Conservation (phyloP, 202 grass and related monocot species). For the Panicum hallii region DNA sequence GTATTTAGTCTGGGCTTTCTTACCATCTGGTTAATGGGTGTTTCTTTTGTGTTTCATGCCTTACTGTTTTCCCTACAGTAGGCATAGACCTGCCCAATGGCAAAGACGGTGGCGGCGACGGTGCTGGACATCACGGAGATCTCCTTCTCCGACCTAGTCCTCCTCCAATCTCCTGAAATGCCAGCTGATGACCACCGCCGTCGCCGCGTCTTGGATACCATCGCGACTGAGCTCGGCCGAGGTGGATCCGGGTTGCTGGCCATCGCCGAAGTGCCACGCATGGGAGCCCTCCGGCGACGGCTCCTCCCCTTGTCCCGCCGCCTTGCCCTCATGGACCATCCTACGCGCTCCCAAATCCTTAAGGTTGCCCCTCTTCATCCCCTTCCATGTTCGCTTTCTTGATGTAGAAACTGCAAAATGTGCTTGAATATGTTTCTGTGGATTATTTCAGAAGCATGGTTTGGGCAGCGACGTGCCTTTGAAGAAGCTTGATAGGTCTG, state of each 20-base stretch:
- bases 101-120: slow-evolving; percentile 27
- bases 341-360: slow-evolving; percentile 58
- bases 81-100: not conserved
- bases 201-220: slow-evolving; percentile 40
- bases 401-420: slow-evolving; percentile 1
- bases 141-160: slow-evolving; percentile 52
- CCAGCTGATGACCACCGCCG: slow-evolving; percentile 4
- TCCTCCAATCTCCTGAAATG: slow-evolving; percentile 16
- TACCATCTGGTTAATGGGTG: slow-evolving; percentile 20
- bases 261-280: slow-evolving; percentile 54
- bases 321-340: slow-evolving; percentile 68
- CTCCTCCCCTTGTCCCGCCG: slow-evolving; percentile 74
- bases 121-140: slow-evolving; percentile 58
- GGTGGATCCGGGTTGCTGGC: slow-evolving; percentile 67
- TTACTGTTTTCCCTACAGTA: slow-evolving; percentile 3
- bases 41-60: slow-evolving; percentile 3
- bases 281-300: slow-evolving; percentile 51
- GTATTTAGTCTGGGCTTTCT: slow-evolving; percentile 44
- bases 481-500: slow-evolving; percentile 67
- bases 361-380: slow-evolving; percentile 53
- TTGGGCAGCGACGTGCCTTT: slow-evolving; percentile 85
- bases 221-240: slow-evolving; percentile 56
- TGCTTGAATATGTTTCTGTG: slow-evolving; percentile 29
- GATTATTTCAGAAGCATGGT: slow-evolving; percentile 68
- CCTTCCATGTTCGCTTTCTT: not conserved